phyloP scores from a whole-genome alignment of 75 land plant species.

The Azolla pinnata region DNA sequence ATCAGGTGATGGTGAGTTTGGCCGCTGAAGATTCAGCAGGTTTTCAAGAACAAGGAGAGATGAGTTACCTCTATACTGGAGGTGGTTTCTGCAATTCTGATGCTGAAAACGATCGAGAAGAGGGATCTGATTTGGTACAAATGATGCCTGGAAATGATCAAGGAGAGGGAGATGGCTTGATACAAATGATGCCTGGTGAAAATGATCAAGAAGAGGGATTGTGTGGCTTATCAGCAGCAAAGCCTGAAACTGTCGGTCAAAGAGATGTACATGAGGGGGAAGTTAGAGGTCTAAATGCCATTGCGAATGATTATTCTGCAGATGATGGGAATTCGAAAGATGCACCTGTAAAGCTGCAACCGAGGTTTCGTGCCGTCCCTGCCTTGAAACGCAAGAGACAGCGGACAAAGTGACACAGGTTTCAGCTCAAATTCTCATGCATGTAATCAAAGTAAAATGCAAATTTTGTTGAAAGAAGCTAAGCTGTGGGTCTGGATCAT shows the following conservation, averaged over 20 bases:
- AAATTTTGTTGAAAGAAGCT: no score
- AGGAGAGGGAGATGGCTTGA: no score
- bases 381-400: no score
- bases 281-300: no score
- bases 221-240: not conserved
- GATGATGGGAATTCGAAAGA: not conserved
- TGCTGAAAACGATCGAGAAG: constrained; percentile 6
- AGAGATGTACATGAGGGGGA: no score
- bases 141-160: no score
- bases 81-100: constrained; percentile 23
- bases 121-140: no score
- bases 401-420: no score
- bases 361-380: constrained; percentile 20
- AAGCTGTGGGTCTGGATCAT: no score
- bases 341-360: not conserved
- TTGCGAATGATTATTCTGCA: not conserved
- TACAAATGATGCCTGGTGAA: not conserved
- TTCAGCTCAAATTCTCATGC: no score
- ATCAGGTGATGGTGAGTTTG: not conserved
- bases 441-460: no score
- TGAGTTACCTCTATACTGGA: constrained; percentile 13
- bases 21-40: not conserved
- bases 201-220: not conserved
- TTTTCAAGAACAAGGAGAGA: not conserved
- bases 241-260: not conserved